phyloP scores from a whole-genome alignment of 169 alveolate genomes.

The Cryptosporidium meleagridis region DNA sequence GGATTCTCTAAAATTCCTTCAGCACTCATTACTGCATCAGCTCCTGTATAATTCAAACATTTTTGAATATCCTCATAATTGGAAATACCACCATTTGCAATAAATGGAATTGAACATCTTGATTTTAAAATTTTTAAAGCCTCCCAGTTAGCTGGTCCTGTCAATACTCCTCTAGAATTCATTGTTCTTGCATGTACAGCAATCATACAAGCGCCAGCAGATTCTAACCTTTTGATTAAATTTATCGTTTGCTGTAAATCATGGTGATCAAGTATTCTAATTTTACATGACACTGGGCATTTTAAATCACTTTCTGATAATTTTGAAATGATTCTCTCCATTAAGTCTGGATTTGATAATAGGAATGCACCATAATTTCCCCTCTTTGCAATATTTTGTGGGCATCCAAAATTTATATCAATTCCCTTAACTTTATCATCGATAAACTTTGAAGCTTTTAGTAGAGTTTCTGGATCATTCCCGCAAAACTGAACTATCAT shows the following conservation, averaged over 20 bases:
- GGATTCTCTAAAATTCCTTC: slow-evolving; percentile 93
- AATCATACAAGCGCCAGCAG: slow-evolving; percentile 85
- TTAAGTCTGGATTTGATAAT: slow-evolving; percentile 87
- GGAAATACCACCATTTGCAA: slow-evolving; percentile 94
- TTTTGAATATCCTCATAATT: slow-evolving; percentile 86
- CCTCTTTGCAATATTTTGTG: slow-evolving; percentile 93
- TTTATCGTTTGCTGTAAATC: slow-evolving; percentile 87
- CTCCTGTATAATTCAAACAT: slow-evolving; percentile 90
- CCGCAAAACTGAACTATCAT: slow-evolving; percentile 92
- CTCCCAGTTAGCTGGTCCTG: slow-evolving; percentile 94
- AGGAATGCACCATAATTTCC: slow-evolving; percentile 94
- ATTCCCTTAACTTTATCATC: slow-evolving; percentile 90
- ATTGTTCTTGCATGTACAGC: slow-evolving; percentile 89
- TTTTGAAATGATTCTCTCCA: slow-evolving; percentile 82
- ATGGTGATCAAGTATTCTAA: slow-evolving; percentile 86
- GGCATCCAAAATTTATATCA: slow-evolving; percentile 94
- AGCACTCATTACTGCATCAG: slow-evolving; percentile 93
- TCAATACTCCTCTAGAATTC: slow-evolving; percentile 86
- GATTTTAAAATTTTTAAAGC: slow-evolving; percentile 88
- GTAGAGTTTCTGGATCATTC: slow-evolving; percentile 86
- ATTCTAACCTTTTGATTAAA: slow-evolving; percentile 88
- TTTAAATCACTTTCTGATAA: slow-evolving; percentile 82
- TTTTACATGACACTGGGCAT: slow-evolving; percentile 91
- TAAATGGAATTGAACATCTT: slow-evolving; percentile 88
- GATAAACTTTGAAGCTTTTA: slow-evolving; percentile 87